Evolutionary conservation across 2,329 filamentous ascomycete genomes (phyloP).

Genomic region (Fusarium pseudoanthophilum): DNA sequence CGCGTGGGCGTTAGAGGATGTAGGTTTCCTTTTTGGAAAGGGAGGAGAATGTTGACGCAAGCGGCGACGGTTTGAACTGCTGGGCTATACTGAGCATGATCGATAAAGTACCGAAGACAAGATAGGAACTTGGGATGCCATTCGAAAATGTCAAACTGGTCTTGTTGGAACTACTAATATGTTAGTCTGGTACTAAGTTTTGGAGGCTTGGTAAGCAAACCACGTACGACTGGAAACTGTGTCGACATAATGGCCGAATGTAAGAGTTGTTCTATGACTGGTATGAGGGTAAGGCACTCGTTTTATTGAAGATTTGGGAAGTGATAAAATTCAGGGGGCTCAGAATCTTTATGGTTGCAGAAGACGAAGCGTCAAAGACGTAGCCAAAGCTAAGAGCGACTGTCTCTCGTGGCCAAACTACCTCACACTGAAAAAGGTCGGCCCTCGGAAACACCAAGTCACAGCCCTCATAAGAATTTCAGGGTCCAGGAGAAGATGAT

Average conservation of each 20-base stretch:
- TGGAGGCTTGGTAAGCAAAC: conserved; percentile 7
- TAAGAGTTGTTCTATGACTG: not conserved
- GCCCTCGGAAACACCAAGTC: conserved; percentile 4
- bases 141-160: conserved; percentile 81
- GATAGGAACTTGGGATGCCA: conserved; percentile 94
- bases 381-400: not conserved
- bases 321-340: not conserved
- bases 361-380: conserved; percentile 4
- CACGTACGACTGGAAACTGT: conserved; percentile 42
- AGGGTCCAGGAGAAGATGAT: conserved; percentile 1
- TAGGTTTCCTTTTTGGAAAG: conserved; percentile 75
- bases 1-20: conserved; percentile 54
- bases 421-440: conserved; percentile 10
- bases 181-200: conserved; percentile 25
- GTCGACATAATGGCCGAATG: conserved; percentile 36
- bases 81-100: conserved; percentile 85
- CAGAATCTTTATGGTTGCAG: conserved; percentile 1
- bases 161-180: conserved; percentile 56
- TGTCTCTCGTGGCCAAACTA: conserved; percentile 8
- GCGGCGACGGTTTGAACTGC: conserved; percentile 89
- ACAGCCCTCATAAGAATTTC: conserved; percentile 5
- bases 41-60: conserved; percentile 90
- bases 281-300: not conserved
- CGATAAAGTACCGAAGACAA: conserved; percentile 90
- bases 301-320: not conserved